Evolutionary conservation across 352 stramenopile species (phyloP).

Genomic region (Pythium myriotylum): DNA sequence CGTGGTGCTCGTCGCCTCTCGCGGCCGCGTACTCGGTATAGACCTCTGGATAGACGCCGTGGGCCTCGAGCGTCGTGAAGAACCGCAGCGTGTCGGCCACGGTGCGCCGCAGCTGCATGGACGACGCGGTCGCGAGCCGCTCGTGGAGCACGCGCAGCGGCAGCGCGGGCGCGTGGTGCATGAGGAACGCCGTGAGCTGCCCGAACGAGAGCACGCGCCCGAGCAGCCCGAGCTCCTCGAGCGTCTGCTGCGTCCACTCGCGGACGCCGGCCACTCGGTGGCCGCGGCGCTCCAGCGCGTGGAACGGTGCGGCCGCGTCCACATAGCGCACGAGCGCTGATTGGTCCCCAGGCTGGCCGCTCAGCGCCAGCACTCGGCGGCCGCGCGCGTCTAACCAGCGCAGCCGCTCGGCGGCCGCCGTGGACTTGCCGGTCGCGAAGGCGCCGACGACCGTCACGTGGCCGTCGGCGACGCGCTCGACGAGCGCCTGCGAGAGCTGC

Average conservation of each 20-base stretch:
- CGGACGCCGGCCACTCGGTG: slow-evolving; percentile 54
- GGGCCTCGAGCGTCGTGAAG: slow-evolving; percentile 68
- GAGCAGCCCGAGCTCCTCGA: slow-evolving; percentile 63
- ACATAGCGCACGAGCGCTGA: slow-evolving; percentile 12
- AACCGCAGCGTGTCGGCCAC: slow-evolving; percentile 66
- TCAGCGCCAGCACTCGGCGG: slow-evolving; percentile 28
- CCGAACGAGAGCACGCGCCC: slow-evolving; percentile 51
- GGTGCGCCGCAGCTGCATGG: slow-evolving; percentile 51
- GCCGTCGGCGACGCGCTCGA: not conserved
- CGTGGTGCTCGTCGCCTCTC: slow-evolving; percentile 9
- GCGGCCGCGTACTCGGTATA: slow-evolving; percentile 38
- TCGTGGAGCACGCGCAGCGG: slow-evolving; percentile 42
- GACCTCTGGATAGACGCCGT: slow-evolving; percentile 47
- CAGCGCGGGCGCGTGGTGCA: slow-evolving; percentile 49
- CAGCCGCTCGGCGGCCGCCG: slow-evolving; percentile 22
- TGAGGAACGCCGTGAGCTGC: slow-evolving; percentile 52
- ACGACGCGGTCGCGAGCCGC: slow-evolving; percentile 42
- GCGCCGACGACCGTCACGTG: slow-evolving; percentile 17
- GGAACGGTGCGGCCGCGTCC: slow-evolving; percentile 36
- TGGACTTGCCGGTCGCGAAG: slow-evolving; percentile 23
- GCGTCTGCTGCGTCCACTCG: slow-evolving; percentile 69
- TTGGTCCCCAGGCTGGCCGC: not conserved
- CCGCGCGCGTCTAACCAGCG: slow-evolving; percentile 19
- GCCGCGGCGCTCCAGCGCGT: slow-evolving; percentile 70
- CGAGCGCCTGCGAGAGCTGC: not conserved